These are phyloP conservation scores for Meyerozyma guilliermondii DNA, from an alignment of 1,139 yeast genomes.

Conservation along the genomic window DNA sequence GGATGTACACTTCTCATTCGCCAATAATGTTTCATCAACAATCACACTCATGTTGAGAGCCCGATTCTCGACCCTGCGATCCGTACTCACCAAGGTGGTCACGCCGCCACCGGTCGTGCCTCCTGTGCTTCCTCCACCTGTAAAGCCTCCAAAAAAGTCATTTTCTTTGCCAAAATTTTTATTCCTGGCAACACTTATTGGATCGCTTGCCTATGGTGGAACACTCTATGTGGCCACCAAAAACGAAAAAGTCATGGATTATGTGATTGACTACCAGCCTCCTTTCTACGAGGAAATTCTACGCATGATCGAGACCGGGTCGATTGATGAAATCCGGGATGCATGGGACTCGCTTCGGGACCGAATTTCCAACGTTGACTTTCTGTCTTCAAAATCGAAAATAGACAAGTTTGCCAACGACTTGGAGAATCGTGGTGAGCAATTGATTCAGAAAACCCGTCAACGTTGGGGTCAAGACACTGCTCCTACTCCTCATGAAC, in stretches of 20 bases:
- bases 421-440: slow-evolving; percentile 31
- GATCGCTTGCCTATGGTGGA: slow-evolving; percentile 33
- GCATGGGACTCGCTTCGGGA: slow-evolving; percentile 16
- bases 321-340: slow-evolving; percentile 28
- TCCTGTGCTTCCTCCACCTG: background rate
- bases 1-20: slow-evolving; percentile 1
- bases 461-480: slow-evolving; percentile 22
- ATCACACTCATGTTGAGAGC: background rate
- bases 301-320: slow-evolving; percentile 36
- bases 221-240: slow-evolving; percentile 41
- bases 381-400: slow-evolving; percentile 29
- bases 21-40: background rate
- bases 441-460: slow-evolving; percentile 33
- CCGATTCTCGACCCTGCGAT: slow-evolving; percentile 1
- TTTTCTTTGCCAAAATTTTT: slow-evolving; percentile 31
- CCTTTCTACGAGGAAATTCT: slow-evolving; percentile 43
- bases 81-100: background rate
- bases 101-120: background rate
- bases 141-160: slow-evolving; percentile 18
- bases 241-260: slow-evolving; percentile 42
- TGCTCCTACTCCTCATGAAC: slow-evolving; percentile 37
- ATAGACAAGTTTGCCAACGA: slow-evolving; percentile 30
- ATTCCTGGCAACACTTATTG: slow-evolving; percentile 25
- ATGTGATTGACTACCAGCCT: slow-evolving; percentile 40
- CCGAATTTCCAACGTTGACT: slow-evolving; percentile 15